phyloP scores from a whole-genome alignment of 2,329 filamentous ascomycete species.

The Mycosphaerelloides madeirae region DNA sequence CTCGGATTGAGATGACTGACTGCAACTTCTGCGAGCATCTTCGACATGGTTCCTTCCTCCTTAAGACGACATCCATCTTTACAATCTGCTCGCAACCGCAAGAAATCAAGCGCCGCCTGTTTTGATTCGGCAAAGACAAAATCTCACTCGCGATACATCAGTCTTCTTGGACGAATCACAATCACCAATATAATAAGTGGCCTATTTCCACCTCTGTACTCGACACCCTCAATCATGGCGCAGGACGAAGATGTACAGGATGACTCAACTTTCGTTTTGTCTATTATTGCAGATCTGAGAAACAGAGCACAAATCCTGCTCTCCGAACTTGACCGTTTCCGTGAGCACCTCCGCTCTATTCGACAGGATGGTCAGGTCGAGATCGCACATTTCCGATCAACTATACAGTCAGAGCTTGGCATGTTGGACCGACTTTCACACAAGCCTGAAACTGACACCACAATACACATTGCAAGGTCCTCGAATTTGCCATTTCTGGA shows the following conservation, averaged over 20 bases:
- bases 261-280: constrained; percentile 1
- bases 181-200: too few species aligned
- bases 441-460: constrained; percentile 22
- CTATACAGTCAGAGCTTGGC: constrained; percentile 32
- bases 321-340: constrained; percentile 40
- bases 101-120: too few species aligned
- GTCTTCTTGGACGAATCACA: too few species aligned
- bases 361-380: constrained; percentile 35
- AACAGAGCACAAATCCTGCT: constrained; percentile 36
- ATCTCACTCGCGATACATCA: too few species aligned
- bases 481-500: constrained; percentile 64
- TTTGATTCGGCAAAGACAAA: too few species aligned
- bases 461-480: constrained; percentile 55
- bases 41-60: too few species aligned
- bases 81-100: too few species aligned
- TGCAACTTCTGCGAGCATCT: too few species aligned
- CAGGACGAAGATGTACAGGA: not conserved
- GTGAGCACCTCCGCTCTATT: constrained; percentile 31
- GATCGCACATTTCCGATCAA: constrained; percentile 31
- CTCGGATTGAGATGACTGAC: too few species aligned
- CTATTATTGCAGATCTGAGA: constrained; percentile 30
- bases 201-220: too few species aligned
- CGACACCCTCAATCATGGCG: not conserved
- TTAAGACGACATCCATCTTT: too few species aligned
- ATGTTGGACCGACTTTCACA: constrained; percentile 29